These are phyloP conservation scores for Fusarium chaquense DNA, from an alignment of 2,329 filamentous ascomycete species.

Conservation along the genomic window DNA sequence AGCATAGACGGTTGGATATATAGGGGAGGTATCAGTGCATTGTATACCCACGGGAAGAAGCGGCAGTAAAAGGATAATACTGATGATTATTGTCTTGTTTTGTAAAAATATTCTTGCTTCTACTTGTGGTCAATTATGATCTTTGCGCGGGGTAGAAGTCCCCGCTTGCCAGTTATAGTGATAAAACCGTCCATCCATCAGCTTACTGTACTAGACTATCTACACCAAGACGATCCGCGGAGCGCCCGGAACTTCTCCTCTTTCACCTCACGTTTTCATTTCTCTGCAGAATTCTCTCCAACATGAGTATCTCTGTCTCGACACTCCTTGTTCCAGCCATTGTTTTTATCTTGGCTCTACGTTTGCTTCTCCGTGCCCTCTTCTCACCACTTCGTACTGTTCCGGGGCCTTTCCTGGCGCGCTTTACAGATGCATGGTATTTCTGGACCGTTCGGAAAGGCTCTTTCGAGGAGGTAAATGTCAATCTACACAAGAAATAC, in stretches of 20 bases:
- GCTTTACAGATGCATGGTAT: conserved; percentile 24
- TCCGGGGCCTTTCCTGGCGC: neutral
- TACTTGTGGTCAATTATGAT: neutral
- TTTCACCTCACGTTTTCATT: neutral
- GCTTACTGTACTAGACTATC: neutral
- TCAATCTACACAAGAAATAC: conserved; percentile 12
- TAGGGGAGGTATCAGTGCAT: neutral
- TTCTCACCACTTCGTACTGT: conserved; percentile 2
- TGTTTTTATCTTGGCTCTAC: neutral
- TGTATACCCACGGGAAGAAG: conserved; percentile 12
- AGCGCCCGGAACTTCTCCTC: neutral
- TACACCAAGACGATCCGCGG: neutral
- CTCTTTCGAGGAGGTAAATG: conserved; percentile 10
- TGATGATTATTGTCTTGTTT: neutral
- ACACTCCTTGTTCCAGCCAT: neutral
- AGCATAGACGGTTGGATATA: conserved; percentile 10
- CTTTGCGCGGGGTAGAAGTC: neutral
- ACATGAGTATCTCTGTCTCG: neutral
- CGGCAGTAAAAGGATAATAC: conserved; percentile 1
- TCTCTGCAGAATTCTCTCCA: rapidly evolving
- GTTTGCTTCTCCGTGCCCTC: neutral
- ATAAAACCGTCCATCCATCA: neutral
- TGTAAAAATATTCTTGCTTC: neutral
- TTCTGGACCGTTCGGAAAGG: conserved; percentile 16
- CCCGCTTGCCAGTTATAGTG: neutral